A percentile compares a stretch with the other conserved stretches of the same genome.
Conservation (phyloP, 208 protist species). For the Balamuthia mandrillaris region DNA sequence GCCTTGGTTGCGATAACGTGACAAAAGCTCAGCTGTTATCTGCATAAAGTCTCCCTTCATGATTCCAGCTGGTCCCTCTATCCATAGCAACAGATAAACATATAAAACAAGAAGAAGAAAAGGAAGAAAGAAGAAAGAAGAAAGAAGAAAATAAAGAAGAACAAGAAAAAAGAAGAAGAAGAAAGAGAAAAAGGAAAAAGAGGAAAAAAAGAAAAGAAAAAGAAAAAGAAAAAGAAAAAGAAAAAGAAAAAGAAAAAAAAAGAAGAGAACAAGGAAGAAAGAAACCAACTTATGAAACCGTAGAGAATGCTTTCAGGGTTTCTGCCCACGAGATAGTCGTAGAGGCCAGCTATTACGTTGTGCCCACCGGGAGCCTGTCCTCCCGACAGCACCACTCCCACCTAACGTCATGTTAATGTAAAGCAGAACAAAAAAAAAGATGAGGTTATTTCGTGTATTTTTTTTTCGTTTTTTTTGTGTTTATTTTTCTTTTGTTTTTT, state of each 20-base stretch:
- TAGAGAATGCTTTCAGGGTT: slow-evolving; percentile 22
- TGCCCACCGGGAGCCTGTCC: slow-evolving; percentile 46
- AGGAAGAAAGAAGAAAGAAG: background rate
- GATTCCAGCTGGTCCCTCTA: slow-evolving; percentile 25
- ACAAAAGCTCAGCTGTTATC: slow-evolving; percentile 45
- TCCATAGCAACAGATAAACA: background rate
- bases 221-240: background rate
- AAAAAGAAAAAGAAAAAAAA: background rate
- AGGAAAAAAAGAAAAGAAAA: slow-evolving; percentile 6
- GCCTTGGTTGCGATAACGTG: slow-evolving; percentile 61
- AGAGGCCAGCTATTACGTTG: slow-evolving; percentile 51
- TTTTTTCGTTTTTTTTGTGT: background rate
- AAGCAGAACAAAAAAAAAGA: background rate
- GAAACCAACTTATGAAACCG: slow-evolving; percentile 1
- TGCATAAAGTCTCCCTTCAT: slow-evolving; percentile 26
- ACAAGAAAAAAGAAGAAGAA: background rate
- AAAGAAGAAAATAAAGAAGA: background rate
- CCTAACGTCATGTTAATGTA: background rate
- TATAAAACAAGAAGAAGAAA: background rate
- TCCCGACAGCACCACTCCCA: slow-evolving; percentile 32
- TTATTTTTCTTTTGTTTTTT: background rate
- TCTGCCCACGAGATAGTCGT: slow-evolving; percentile 14
- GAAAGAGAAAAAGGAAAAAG: background rate
- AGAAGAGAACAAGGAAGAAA: background rate
- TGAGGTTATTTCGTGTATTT: background rate